phyloP scores from a whole-genome alignment of 495 filamentous ascomycete genomes.

The Darksidea phi region DNA sequence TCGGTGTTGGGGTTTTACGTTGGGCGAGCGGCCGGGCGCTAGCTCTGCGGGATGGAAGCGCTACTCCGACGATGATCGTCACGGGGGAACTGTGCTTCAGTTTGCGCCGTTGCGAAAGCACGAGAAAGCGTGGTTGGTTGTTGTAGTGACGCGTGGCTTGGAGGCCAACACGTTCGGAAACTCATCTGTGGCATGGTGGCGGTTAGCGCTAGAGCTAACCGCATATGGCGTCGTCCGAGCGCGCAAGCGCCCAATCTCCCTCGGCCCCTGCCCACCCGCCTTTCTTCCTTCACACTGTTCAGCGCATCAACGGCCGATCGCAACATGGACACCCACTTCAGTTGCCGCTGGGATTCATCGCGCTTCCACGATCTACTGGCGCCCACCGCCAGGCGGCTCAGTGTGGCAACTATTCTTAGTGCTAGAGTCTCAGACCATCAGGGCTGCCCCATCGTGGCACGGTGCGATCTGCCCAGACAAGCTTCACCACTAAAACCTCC shows the following conservation, averaged over 20 bases:
- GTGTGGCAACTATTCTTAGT: constrained; percentile 4
- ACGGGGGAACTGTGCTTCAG: constrained; percentile 1
- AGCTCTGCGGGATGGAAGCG: constrained; percentile 4
- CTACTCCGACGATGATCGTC: constrained; percentile 1
- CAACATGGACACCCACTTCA: constrained; percentile 1
- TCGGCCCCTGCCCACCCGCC: background rate
- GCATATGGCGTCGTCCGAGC: constrained; percentile 2
- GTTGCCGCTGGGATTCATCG: constrained; percentile 2
- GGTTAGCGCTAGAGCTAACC: constrained; percentile 2
- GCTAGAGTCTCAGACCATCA: constrained; percentile 1
- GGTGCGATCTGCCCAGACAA: constrained; percentile 3
- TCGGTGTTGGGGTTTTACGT: constrained; percentile 2
- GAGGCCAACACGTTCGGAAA: constrained; percentile 1
- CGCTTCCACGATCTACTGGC: constrained; percentile 2
- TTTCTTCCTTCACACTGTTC: constrained; percentile 1
- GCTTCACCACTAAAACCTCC: constrained; percentile 3
- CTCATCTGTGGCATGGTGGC: background rate
- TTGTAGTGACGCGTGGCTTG: constrained; percentile 1
- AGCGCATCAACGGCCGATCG: constrained; percentile 2
- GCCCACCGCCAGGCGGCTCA: constrained; percentile 1
- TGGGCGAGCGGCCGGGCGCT: background rate
- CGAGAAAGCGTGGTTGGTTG: background rate
- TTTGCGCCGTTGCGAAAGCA: constrained; percentile 2
- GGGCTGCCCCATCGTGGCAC: constrained; percentile 2
- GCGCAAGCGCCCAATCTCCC: constrained; percentile 2